Evolutionary conservation across 2,329 filamentous ascomycete species (phyloP).

Genomic region (Aspergillus caelatus): DNA sequence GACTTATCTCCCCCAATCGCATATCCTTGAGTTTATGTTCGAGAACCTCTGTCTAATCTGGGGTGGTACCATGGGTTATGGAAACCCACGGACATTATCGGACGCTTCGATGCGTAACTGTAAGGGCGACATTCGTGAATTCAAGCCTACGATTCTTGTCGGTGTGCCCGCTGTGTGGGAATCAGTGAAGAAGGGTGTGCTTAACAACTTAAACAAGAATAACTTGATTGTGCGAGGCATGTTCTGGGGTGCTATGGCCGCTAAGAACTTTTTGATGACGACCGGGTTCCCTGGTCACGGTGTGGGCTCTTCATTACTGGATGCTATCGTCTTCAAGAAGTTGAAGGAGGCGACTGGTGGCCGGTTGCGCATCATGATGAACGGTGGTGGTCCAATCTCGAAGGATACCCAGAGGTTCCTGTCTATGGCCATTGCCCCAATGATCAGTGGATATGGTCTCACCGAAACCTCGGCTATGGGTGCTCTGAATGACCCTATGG

Average conservation of each 20-base stretch:
- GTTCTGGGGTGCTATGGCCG: slow-evolving; percentile 71
- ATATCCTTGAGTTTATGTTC: slow-evolving; percentile 95
- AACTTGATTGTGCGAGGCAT: slow-evolving; percentile 72
- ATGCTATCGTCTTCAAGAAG: slow-evolving; percentile 86
- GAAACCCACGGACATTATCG: slow-evolving; percentile 84
- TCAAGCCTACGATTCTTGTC: slow-evolving; percentile 85
- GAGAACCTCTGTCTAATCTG: slow-evolving; percentile 89
- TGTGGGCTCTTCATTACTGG: slow-evolving; percentile 67
- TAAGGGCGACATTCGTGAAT: slow-evolving; percentile 89
- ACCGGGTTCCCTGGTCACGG: slow-evolving; percentile 52
- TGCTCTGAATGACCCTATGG: slow-evolving; percentile 68
- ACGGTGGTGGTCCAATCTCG: slow-evolving; percentile 88
- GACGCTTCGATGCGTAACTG: slow-evolving; percentile 86
- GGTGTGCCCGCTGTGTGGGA: slow-evolving; percentile 98
- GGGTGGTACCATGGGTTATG: slow-evolving; percentile 91
- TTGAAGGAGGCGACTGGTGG: slow-evolving; percentile 89
- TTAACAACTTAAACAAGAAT: slow-evolving; percentile 73
- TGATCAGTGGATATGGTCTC: slow-evolving; percentile 91
- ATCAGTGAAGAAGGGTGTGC: slow-evolving; percentile 92
- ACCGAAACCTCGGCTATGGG: slow-evolving; percentile 82
- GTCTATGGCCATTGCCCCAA: slow-evolving; percentile 87
- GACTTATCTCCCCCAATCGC: slow-evolving; percentile 89
- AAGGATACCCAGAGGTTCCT: slow-evolving; percentile 88
- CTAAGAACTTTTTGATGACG: slow-evolving; percentile 63
- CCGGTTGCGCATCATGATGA: slow-evolving; percentile 84